phyloP scores from a whole-genome alignment of 495 filamentous ascomycete genomes.

The Penicillium diatomitis region DNA sequence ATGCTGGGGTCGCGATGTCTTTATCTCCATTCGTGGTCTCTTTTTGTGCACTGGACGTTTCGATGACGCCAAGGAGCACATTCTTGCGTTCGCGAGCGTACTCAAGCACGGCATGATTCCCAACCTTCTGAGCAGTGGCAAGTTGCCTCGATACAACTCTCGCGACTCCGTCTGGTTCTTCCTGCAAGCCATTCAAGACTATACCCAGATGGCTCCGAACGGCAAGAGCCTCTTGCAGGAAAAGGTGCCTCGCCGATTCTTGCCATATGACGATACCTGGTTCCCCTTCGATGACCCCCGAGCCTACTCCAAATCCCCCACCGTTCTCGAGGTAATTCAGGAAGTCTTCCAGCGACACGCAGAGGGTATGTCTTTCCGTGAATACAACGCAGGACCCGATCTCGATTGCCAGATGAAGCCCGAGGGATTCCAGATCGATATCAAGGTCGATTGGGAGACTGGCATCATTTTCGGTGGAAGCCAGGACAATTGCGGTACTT shows the following conservation, averaged over 20 bases:
- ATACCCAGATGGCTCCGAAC: constrained; percentile 70
- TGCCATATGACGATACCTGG: constrained; percentile 92
- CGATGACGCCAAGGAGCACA: constrained; percentile 83
- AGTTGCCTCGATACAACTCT: constrained; percentile 90
- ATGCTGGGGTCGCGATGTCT: constrained; percentile 95
- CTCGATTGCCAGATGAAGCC: constrained; percentile 91
- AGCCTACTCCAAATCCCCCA: constrained; percentile 75
- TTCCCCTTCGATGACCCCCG: constrained; percentile 71
- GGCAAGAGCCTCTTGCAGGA: constrained; percentile 67
- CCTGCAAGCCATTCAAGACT: constrained; percentile 90
- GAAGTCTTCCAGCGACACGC: constrained; percentile 91
- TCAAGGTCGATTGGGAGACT: constrained; percentile 85
- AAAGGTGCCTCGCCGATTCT: constrained; percentile 73
- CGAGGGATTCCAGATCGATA: constrained; percentile 83
- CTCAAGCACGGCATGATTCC: constrained; percentile 99
- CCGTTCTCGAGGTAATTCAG: constrained; percentile 81
- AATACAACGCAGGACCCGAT: constrained; percentile 83
- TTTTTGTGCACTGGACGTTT: constrained; percentile 82
- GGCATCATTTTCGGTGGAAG: constrained; percentile 92
- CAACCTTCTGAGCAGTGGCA: constrained; percentile 80
- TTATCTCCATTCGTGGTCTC: constrained; percentile 88
- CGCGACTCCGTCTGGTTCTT: constrained; percentile 98
- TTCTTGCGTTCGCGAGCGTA: constrained; percentile 90
- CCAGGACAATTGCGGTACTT: constrained; percentile 92
- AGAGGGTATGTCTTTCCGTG: constrained; percentile 75